Evolutionary conservation across 2,329 filamentous ascomycete species (phyloP).

Genomic region (Diaporthe citri): DNA sequence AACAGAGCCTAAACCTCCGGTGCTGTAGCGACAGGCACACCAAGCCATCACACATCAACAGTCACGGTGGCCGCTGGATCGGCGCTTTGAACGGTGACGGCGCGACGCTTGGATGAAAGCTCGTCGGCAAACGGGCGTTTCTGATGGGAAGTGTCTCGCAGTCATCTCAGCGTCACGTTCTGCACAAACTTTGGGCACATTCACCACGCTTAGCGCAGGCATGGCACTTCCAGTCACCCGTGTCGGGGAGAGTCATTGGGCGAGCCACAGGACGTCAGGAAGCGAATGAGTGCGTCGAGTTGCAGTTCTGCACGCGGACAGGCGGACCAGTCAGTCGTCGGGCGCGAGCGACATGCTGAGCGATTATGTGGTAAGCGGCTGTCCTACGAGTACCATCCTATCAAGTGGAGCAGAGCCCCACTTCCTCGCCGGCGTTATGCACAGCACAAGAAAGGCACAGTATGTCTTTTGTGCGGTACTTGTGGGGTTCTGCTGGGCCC

Average conservation of each 20-base stretch:
- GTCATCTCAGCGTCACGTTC: conserved; percentile 31
- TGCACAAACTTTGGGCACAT: conserved; percentile 30
- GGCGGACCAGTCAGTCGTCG: conserved; percentile 13
- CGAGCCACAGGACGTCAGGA: conserved; percentile 30
- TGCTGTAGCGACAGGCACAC: neutral
- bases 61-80: neutral
- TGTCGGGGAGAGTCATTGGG: conserved; percentile 26
- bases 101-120: conserved; percentile 32
- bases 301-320: conserved; percentile 25
- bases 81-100: conserved; percentile 19
- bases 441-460: conserved; percentile 37
- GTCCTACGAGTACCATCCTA: conserved; percentile 40
- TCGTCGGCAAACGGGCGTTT: conserved; percentile 29
- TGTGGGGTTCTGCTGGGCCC: conserved; percentile 28
- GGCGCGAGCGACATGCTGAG: conserved; percentile 33
- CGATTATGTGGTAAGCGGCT: conserved; percentile 43
- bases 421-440: conserved; percentile 41
- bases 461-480: conserved; percentile 28
- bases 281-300: conserved; percentile 38
- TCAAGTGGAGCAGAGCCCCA: conserved; percentile 38
- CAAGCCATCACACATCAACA: conserved; percentile 1
- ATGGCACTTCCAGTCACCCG: conserved; percentile 30
- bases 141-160: conserved; percentile 5
- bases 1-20: neutral
- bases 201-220: conserved; percentile 33